Evolutionary conservation across 371 early-diverging fungal genomes (phyloP).

Genomic region (Mucor irregularis): DNA sequence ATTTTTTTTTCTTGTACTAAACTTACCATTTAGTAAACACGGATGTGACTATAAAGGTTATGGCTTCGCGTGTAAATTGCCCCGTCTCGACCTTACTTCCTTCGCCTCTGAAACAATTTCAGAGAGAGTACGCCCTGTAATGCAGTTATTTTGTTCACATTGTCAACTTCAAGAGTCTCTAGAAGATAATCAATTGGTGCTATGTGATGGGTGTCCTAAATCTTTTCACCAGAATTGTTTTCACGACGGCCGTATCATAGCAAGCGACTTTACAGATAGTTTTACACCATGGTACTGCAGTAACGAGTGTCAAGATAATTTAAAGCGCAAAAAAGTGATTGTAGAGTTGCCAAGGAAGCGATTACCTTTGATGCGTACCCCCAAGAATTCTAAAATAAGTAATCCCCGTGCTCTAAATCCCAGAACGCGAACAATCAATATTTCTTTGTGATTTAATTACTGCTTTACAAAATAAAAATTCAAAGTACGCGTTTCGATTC

Average conservation of each 20-base stretch:
- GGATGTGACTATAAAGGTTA: constrained; percentile 94
- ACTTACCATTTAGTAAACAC: constrained; percentile 62
- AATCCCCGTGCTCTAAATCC: too few relatives aligned
- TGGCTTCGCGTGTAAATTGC: constrained; percentile 85
- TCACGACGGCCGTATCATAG: constrained; percentile 43
- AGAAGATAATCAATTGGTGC: constrained; percentile 67
- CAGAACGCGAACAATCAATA: too few relatives aligned
- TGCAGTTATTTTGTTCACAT: constrained; percentile 79
- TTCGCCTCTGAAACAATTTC: constrained; percentile 74
- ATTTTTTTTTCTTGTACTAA: constrained; percentile 9
- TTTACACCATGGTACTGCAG: constrained; percentile 76
- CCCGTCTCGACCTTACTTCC: constrained; percentile 77
- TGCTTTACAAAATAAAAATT: too few relatives aligned
- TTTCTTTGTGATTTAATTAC: too few relatives aligned
- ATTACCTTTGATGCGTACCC: constrained; percentile 66
- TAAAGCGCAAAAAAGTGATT: constrained; percentile 54
- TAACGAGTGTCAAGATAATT: constrained; percentile 64
- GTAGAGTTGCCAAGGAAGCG: constrained; percentile 68
- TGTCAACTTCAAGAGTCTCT: constrained; percentile 74
- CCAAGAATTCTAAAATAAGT: constrained; percentile 23
- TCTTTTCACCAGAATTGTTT: constrained; percentile 68
- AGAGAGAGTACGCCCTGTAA: constrained; percentile 81
- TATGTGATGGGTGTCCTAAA: constrained; percentile 85
- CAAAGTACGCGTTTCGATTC: too few relatives aligned
- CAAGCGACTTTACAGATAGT: constrained; percentile 47